Conservation (phyloP, 1,139 yeast species). For the Taphrina pruni region DNA sequence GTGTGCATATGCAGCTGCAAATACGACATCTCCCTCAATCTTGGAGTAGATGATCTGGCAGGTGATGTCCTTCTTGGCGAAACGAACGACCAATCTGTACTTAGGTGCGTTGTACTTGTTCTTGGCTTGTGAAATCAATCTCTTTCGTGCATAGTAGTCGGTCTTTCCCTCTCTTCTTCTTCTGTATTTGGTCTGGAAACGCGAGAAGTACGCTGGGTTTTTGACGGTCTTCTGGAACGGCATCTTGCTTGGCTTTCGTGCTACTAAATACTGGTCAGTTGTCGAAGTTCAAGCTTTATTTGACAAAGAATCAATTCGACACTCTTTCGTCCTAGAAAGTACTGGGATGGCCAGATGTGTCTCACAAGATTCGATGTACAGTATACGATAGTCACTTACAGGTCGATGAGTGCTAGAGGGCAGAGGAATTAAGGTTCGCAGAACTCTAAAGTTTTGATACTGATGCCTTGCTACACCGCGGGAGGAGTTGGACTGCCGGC, state of each 20-base stretch:
- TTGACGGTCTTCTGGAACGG: slow-evolving; percentile 74
- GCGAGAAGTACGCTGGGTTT: slow-evolving; percentile 95
- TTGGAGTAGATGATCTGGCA: slow-evolving; percentile 97
- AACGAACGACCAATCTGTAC: slow-evolving; percentile 99
- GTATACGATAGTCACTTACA: background rate
- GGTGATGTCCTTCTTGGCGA: slow-evolving; percentile 99
- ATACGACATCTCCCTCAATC: slow-evolving; percentile 94
- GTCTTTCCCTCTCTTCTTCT: slow-evolving; percentile 99
- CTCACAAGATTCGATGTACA: background rate
- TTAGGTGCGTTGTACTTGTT: slow-evolving; percentile 99
- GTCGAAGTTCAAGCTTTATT: background rate
- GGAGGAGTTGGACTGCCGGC: slow-evolving; percentile 18
- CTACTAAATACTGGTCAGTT: background rate
- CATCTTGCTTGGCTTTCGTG: slow-evolving; percentile 50
- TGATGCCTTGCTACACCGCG: background rate
- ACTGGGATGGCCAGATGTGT: no score
- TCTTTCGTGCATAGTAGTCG: slow-evolving; percentile 99
- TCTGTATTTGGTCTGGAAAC: slow-evolving; percentile 99
- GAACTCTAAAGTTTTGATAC: background rate
- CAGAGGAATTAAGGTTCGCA: background rate
- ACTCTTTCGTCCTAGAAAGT: no score
- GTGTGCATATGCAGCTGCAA: slow-evolving; percentile 98
- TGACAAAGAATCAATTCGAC: background rate
- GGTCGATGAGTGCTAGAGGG: slow-evolving; percentile 15
- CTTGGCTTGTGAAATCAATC: slow-evolving; percentile 99